Evolutionary conservation across 2,329 filamentous ascomycete species (phyloP).

Genomic region (Stemphylium vesicarium): DNA sequence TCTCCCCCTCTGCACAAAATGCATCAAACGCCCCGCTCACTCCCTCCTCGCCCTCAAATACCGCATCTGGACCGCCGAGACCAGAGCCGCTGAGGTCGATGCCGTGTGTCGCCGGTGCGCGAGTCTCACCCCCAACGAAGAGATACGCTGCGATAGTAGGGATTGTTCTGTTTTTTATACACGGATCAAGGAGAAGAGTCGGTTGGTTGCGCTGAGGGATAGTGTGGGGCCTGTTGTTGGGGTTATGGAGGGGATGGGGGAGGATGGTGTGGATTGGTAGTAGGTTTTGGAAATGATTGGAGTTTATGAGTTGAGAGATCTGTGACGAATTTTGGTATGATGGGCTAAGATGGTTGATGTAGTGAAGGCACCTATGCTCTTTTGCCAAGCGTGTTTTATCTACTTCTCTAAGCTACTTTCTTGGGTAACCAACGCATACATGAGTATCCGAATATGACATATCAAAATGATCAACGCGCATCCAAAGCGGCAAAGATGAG

Average conservation of each 20-base stretch:
- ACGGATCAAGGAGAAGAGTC: conserved; percentile 64
- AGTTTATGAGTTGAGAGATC: neutral
- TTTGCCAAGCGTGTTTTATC: too few relatives aligned
- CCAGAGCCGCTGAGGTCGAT: conserved; percentile 67
- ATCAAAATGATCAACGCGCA: neutral
- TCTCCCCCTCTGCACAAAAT: conserved; percentile 64
- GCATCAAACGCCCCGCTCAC: conserved; percentile 60
- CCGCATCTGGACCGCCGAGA: conserved; percentile 68
- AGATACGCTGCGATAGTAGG: conserved; percentile 84
- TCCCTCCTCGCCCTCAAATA: conserved; percentile 70
- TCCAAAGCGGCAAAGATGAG: neutral
- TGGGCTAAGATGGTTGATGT: too few relatives aligned
- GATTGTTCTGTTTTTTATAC: conserved; percentile 95
- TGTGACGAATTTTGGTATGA: neutral
- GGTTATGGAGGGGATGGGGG: conserved; percentile 30
- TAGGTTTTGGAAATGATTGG: too few relatives aligned
- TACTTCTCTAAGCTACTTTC: too few relatives aligned
- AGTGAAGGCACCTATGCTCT: too few relatives aligned
- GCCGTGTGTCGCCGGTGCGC: conserved; percentile 82
- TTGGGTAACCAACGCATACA: too few relatives aligned
- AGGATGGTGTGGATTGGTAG: neutral
- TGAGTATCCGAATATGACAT: too few relatives aligned
- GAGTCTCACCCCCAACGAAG: conserved; percentile 72
- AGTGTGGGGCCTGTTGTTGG: conserved; percentile 35
- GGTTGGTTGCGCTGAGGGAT: conserved; percentile 29